Base-by-base conservation (phyloP, 1,284 basidiomycete genomes). In the Tilletia caries region DNA sequence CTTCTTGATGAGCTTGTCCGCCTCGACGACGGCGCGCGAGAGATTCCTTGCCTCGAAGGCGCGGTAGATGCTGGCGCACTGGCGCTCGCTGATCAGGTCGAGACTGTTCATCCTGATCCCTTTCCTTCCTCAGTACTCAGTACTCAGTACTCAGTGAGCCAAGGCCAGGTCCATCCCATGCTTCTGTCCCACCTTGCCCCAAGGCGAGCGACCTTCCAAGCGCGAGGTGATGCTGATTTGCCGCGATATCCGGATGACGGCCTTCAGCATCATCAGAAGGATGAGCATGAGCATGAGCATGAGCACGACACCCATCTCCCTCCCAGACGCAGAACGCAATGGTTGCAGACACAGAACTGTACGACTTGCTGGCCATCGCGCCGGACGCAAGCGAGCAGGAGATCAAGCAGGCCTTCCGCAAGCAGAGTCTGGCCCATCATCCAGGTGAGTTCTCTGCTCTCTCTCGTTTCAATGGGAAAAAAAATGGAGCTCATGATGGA, bases 361-460 rank as follows among this genome's bases (percentile, higher is more conserved):
- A 95, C 81, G 89, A 90, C 68, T 85, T 93, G 1, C 86, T 96
- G 0, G 88, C 86, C 0, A 75, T 95, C 33, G 85, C 86, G 2
- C 74, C 87, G 12, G 89, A 91, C 68, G 88, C 92, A 6, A 90
- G 90, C 4, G 92, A 94, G 69, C 87, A 88, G 68, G 92, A 95
- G 71, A 91, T 96, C 73, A 88, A 89, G 75, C 90, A 89, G 12
- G 92, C 93, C 1, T 97, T 78, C 68, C 78, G 79, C 62, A 81
- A 80, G 66, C 72, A 73, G 23, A 80, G 78, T 12, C 69, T 82
- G 2, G 72, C 71, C 33, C 72, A 73, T 32, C 80, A 82, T 43
- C 80, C 80, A 33, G 58, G 58, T 62, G 32, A 62, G 58, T 34
- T 29, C 27, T 54, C 52, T 29, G 48, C 10, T 6, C 48, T 50